Percentiles rank a stretch among this genome's conserved stretches.
phyloP scores from a whole-genome alignment of 768 basidiomycete species.

The Boletus subcaerulescens region DNA sequence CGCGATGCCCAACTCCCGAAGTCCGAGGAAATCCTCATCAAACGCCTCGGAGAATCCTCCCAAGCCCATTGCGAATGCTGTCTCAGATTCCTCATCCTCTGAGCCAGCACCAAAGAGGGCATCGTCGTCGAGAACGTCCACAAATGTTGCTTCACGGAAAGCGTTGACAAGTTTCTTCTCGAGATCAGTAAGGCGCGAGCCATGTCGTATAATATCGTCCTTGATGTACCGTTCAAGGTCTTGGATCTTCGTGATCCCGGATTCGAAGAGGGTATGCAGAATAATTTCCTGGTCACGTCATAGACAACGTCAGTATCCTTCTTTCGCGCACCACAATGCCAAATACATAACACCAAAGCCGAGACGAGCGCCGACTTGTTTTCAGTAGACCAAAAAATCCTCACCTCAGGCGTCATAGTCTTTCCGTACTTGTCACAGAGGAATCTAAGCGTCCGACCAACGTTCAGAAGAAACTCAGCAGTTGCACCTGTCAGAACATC shows the following conservation, averaged over 20 bases:
- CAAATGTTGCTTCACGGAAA: constrained; percentile 65
- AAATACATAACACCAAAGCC: background rate
- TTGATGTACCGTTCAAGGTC: constrained; percentile 85
- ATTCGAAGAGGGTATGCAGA: constrained; percentile 87
- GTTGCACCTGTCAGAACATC: constrained; percentile 76
- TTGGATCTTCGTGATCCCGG: constrained; percentile 71
- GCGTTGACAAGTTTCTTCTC: constrained; percentile 85
- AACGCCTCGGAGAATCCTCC: constrained; percentile 81
- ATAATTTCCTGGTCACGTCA: constrained; percentile 75
- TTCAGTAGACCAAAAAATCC: constrained; percentile 15
- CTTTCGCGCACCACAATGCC: background rate
- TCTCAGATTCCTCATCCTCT: constrained; percentile 62
- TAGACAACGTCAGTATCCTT: constrained; percentile 4
- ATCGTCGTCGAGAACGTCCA: constrained; percentile 49
- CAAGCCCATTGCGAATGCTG: constrained; percentile 67
- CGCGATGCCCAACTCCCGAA: constrained; percentile 85
- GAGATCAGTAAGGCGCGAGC: constrained; percentile 68
- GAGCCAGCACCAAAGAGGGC: constrained; percentile 45
- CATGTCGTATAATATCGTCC: constrained; percentile 85
- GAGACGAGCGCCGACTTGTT: background rate
- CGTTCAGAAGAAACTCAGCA: constrained; percentile 77
- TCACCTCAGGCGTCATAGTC: constrained; percentile 83
- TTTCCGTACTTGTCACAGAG: constrained; percentile 76
- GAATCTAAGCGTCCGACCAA: constrained; percentile 83
- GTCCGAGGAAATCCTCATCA: constrained; percentile 91